Evolutionary conservation across 139 green algal genomes (phyloP).

Genomic region (Spirogloea muscicola): DNA sequence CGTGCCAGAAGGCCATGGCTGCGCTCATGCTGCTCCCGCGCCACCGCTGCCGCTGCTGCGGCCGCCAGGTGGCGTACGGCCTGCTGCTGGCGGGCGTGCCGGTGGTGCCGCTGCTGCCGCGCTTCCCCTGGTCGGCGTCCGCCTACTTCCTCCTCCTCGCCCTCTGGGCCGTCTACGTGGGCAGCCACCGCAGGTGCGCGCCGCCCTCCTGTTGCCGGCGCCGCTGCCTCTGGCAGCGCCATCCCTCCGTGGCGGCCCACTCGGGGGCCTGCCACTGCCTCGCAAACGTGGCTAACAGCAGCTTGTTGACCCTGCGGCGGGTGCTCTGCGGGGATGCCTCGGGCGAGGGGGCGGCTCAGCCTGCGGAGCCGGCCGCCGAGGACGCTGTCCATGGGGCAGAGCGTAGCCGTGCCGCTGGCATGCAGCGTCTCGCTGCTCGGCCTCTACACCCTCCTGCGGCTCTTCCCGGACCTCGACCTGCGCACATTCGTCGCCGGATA

Average conservation of each 20-base stretch:
- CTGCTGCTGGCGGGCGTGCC: constrained; percentile 10
- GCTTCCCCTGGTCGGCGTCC: constrained; percentile 13
- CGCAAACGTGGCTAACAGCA: too few species aligned
- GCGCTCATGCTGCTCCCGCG: too few species aligned
- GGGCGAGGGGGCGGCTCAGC: not conserved
- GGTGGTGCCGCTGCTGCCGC: constrained; percentile 19
- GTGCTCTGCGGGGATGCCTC: too few species aligned
- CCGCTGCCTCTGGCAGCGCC: too few species aligned
- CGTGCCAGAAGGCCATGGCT: too few species aligned
- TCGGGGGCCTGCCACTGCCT: too few species aligned
- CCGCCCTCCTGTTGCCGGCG: not conserved
- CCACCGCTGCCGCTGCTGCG: too few species aligned
- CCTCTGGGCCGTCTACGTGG: constrained; percentile 24
- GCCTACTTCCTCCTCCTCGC: constrained; percentile 28
- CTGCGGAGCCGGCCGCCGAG: not conserved
- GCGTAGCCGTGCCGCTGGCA: constrained; percentile 16
- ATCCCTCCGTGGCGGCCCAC: too few species aligned
- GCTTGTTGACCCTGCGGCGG: too few species aligned
- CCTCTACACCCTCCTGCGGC: constrained; percentile 20
- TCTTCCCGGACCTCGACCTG: constrained; percentile 31
- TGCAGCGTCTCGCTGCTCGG: constrained; percentile 3
- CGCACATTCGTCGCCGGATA: not conserved
- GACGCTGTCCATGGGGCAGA: constrained; percentile 10
- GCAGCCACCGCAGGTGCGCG: constrained; percentile 20
- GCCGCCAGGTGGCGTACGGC: constrained; percentile 20